These are phyloP conservation scores for Xerocomus brunneocitrinus DNA, from an alignment of 768 basidiomycete species.

Conservation along the genomic window DNA sequence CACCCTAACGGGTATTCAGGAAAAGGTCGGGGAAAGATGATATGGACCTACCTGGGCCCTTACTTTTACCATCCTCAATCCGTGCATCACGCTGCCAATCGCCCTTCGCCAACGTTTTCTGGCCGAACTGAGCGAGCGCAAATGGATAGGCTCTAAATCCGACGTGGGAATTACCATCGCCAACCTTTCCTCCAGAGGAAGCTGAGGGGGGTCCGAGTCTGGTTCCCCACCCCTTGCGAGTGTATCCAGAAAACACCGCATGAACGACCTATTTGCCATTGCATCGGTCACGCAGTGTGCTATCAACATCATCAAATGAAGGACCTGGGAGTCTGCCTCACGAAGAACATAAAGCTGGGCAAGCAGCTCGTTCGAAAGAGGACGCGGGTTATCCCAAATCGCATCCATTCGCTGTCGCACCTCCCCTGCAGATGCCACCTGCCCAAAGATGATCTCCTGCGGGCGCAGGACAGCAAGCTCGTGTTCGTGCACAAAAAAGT, in stretches of 20 bases:
- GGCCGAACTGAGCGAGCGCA: slow-evolving; percentile 29
- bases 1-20: slow-evolving; percentile 37
- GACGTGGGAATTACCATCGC: slow-evolving; percentile 32
- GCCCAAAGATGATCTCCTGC: slow-evolving; percentile 6
- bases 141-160: slow-evolving; percentile 32
- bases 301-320: slow-evolving; percentile 41
- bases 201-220: slow-evolving; percentile 2
- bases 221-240: slow-evolving; percentile 21
- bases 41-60: slow-evolving; percentile 31
- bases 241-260: slow-evolving; percentile 43
- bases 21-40: neutral
- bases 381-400: neutral
- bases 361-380: neutral
- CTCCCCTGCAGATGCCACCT: neutral
- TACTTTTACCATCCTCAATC: slow-evolving; percentile 28
- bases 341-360: neutral
- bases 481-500: slow-evolving; percentile 4
- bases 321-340: slow-evolving; percentile 26
- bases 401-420: neutral
- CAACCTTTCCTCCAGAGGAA: slow-evolving; percentile 37
- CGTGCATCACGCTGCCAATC: slow-evolving; percentile 36
- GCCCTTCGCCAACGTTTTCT: slow-evolving; percentile 43
- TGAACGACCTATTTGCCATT: slow-evolving; percentile 38
- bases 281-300: slow-evolving; percentile 53
- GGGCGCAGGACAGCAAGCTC: slow-evolving; percentile 28